A percentile compares a stretch with the other conserved stretches of the same genome.
phyloP scores from a whole-genome alignment of 768 basidiomycete genomes.

The Nidularia pulvinata region DNA sequence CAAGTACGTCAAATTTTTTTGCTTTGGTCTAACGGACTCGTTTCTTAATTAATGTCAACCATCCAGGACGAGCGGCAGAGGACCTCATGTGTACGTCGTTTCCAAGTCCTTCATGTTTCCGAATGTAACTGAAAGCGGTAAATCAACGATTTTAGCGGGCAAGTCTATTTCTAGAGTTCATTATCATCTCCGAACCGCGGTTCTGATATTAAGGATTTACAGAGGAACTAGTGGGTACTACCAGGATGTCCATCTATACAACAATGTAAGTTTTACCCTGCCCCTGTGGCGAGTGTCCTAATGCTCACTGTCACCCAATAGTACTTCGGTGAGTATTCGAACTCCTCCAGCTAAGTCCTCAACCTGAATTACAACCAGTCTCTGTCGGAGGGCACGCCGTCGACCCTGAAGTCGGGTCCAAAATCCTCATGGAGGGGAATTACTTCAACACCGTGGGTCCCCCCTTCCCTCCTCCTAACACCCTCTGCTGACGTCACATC shows the following conservation, averaged over 20 bases:
- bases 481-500: background rate
- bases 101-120: background rate
- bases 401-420: slow-evolving; percentile 17
- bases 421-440: slow-evolving; percentile 19
- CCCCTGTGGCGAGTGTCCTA: background rate
- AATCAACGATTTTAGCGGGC: slow-evolving; percentile 2
- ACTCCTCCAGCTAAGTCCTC: background rate
- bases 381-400: slow-evolving; percentile 15
- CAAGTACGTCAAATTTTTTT: background rate
- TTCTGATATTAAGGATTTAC: background rate
- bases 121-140: background rate
- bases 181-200: background rate
- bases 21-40: background rate
- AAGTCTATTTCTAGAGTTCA: background rate
- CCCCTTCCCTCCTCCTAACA: background rate
- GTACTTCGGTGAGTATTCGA: slow-evolving; percentile 4
- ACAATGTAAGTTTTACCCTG: slow-evolving; percentile 7
- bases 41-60: background rate
- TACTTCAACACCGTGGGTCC: slow-evolving; percentile 16
- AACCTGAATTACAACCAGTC: slow-evolving; percentile 2
- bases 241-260: slow-evolving; percentile 17
- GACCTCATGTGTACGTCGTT: slow-evolving; percentile 13
- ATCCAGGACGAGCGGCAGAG: slow-evolving; percentile 14
- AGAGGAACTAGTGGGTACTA: slow-evolving; percentile 16
- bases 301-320: background rate